phyloP scores from a whole-genome alignment of 2,329 filamentous ascomycete species.

The Aspergillus costaricaensis region DNA sequence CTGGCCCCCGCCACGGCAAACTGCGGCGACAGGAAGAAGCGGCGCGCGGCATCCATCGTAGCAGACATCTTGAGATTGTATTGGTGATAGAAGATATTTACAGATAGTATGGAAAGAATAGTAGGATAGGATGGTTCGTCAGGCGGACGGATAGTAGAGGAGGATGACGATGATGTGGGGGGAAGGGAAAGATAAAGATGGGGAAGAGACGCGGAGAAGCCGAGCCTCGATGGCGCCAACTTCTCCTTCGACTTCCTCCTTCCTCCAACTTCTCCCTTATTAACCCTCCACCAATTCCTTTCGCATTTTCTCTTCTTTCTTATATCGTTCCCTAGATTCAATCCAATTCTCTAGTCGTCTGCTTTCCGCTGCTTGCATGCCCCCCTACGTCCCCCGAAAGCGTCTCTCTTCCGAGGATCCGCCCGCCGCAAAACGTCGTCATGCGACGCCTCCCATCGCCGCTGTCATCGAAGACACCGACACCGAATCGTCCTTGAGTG shows the following conservation, averaged over 20 bases:
- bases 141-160: not conserved
- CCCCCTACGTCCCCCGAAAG: conserved; percentile 50
- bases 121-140: not conserved
- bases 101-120: not conserved
- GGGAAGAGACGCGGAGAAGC: conserved; percentile 2
- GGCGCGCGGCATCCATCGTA: conserved; percentile 59
- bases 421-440: conserved; percentile 39
- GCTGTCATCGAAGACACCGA: conserved; percentile 28
- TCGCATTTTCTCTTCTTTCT: conserved; percentile 3
- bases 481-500: conserved; percentile 43
- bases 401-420: conserved; percentile 39
- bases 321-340: conserved; percentile 15
- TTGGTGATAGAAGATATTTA: too few species aligned
- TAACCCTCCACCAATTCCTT: not conserved
- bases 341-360: conserved; percentile 4
- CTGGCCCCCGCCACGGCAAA: conserved; percentile 92
- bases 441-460: conserved; percentile 28
- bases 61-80: not conserved
- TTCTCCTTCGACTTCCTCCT: conserved; percentile 4
- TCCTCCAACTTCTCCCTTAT: conserved; percentile 3
- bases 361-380: conserved; percentile 38
- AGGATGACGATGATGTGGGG: not conserved
- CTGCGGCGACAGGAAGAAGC: conserved; percentile 75
- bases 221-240: not conserved
- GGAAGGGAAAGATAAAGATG: not conserved